phyloP scores from a whole-genome alignment of 2,329 filamentous ascomycete species.

The Curvularia lunata region DNA sequence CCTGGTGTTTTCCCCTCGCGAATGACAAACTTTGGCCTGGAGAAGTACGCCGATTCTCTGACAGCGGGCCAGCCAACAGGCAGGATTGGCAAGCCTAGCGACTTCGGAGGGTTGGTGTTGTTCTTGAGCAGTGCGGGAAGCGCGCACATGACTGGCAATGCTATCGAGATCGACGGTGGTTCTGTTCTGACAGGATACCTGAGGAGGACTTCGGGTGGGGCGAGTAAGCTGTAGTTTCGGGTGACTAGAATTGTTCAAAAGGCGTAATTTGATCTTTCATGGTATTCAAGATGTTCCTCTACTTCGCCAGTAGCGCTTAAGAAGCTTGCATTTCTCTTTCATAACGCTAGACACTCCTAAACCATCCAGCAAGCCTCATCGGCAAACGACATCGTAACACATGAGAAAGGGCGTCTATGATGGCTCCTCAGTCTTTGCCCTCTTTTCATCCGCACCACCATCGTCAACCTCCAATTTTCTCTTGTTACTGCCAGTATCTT shows the following conservation, averaged over 20 bases:
- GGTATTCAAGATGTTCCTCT: background rate
- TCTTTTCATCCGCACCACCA: conserved; percentile 34
- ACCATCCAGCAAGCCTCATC: background rate
- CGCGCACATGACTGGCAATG: conserved; percentile 56
- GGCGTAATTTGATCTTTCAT: background rate
- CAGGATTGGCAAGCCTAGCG: conserved; percentile 55
- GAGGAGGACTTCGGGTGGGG: conserved; percentile 34
- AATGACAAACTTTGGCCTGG: conserved; percentile 62
- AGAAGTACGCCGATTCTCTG: conserved; percentile 57
- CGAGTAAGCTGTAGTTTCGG: conserved; percentile 34
- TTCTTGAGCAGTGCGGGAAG: conserved; percentile 51
- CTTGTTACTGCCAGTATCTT: conserved; percentile 33
- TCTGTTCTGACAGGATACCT: conserved; percentile 53
- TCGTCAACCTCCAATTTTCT: conserved; percentile 43
- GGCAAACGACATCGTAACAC: background rate
- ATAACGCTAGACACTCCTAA: background rate
- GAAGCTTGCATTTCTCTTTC: background rate
- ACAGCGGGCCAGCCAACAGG: conserved; percentile 55
- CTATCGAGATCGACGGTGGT: conserved; percentile 57
- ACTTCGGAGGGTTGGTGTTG: conserved; percentile 56
- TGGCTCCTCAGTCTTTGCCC: conserved; percentile 44
- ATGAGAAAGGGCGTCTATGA: background rate
- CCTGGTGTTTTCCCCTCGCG: conserved; percentile 59
- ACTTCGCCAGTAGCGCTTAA: background rate
- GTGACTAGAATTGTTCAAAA: background rate